A percentile compares a stretch with the other conserved stretches of the same genome.
Conservation (phyloP, 805 yeast genomes). For the Tetrapisispora namnaoensis region DNA sequence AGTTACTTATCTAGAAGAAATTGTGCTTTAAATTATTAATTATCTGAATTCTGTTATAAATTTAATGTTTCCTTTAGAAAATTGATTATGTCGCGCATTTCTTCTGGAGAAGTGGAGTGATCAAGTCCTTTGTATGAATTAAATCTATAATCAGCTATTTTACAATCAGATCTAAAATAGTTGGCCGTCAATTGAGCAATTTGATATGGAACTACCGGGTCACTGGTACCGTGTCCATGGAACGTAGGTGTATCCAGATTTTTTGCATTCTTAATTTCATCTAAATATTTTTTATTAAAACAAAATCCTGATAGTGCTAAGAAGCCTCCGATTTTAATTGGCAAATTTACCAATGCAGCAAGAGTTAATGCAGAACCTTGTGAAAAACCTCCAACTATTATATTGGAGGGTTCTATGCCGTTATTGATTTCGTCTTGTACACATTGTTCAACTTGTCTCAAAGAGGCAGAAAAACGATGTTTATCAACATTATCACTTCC, state of each 20-base stretch:
- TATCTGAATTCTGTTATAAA: neutral
- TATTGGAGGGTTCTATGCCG: conserved; percentile 52
- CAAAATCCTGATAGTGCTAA: conserved; percentile 71
- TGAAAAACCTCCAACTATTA: conserved; percentile 89
- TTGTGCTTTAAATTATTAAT: too few relatives aligned
- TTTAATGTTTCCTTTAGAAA: conserved; percentile 32
- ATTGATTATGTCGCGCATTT: conserved; percentile 43
- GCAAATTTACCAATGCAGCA: conserved; percentile 45
- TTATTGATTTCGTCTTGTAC: conserved; percentile 44
- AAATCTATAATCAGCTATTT: conserved; percentile 39
- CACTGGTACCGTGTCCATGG: conserved; percentile 80
- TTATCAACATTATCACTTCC: conserved; percentile 36
- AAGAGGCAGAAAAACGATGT: conserved; percentile 43
- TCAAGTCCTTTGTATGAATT: conserved; percentile 51
- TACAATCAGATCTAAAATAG: conserved; percentile 32
- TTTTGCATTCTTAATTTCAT: conserved; percentile 19
- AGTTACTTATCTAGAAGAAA: too few relatives aligned
- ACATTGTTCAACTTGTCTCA: conserved; percentile 36
- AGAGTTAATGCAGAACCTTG: conserved; percentile 85
- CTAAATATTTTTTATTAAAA: conserved; percentile 16
- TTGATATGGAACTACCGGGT: conserved; percentile 46
- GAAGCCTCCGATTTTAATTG: conserved; percentile 66
- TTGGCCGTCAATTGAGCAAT: conserved; percentile 33
- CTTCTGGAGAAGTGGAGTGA: conserved; percentile 62
- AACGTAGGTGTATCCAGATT: conserved; percentile 67